These are phyloP conservation scores for Rhizophagus clarus DNA, from an alignment of 192 early-diverging fungal species.

Conservation along the genomic window DNA sequence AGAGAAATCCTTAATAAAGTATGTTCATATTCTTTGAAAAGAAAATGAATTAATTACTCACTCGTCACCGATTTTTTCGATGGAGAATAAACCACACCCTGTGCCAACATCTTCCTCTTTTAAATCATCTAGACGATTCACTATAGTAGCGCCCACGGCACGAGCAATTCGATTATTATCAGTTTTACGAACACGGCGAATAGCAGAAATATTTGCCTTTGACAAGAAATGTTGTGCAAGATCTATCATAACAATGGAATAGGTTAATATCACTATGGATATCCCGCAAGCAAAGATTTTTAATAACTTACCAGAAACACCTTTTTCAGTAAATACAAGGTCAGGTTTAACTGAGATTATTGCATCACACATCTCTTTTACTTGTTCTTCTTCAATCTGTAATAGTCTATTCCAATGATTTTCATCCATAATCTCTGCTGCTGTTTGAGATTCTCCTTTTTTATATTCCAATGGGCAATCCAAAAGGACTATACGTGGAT, in stretches of 20 bases:
- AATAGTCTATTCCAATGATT: conserved; percentile 94
- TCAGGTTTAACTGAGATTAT: conserved; percentile 97
- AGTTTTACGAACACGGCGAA: conserved; percentile 96
- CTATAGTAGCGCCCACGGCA: conserved; percentile 95
- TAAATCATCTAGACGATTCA: conserved; percentile 95
- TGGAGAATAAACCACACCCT: conserved; percentile 87
- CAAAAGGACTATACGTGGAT: conserved; percentile 92
- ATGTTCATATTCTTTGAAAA: background rate
- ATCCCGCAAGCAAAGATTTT: background rate
- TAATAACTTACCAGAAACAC: conserved; percentile 74
- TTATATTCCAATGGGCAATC: conserved; percentile 99
- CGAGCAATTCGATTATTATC: conserved; percentile 99
- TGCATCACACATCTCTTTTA: conserved; percentile 95
- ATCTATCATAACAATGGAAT: conserved; percentile 49
- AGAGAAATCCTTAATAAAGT: background rate
- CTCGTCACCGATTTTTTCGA: conserved; percentile 99
- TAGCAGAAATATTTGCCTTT: conserved; percentile 96
- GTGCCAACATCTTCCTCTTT: conserved; percentile 96
- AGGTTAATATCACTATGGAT: background rate
- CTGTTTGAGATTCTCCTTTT: conserved; percentile 99
- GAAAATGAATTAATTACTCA: conserved; percentile 32
- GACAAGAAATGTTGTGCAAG: conserved; percentile 98
- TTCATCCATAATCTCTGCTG: conserved; percentile 97
- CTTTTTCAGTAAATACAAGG: conserved; percentile 98
- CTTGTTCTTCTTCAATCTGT: conserved; percentile 99